Evolutionary conservation across 345 rosid species (phyloP).

Genomic region (Erodium maritimum): DNA sequence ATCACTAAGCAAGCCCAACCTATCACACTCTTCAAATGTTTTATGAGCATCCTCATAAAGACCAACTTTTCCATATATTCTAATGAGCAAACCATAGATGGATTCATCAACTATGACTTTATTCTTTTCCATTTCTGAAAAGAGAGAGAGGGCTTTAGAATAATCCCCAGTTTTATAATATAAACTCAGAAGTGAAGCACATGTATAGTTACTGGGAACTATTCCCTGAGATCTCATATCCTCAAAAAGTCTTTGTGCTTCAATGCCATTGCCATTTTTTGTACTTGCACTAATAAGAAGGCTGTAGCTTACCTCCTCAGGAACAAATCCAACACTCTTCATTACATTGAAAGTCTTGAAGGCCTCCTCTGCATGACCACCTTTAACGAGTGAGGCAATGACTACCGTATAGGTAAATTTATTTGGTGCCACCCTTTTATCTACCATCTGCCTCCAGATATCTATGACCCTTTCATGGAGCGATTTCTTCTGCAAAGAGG

Average conservation of each 20-base stretch:
- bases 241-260: conserved; percentile 47
- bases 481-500: conserved; percentile 82
- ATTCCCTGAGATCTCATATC: conserved; percentile 60
- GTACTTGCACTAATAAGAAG: conserved; percentile 47
- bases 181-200: conserved; percentile 81
- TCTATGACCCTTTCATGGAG: conserved; percentile 56
- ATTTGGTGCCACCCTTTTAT: conserved; percentile 41
- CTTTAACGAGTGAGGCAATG: conserved; percentile 59
- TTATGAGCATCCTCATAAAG: conserved; percentile 65
- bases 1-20: conserved; percentile 45
- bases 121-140: conserved; percentile 61
- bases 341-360: conserved; percentile 51
- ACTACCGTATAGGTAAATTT: conserved; percentile 66
- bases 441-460: conserved; percentile 59
- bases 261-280: conserved; percentile 44
- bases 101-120: conserved; percentile 70
- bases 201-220: conserved; percentile 75
- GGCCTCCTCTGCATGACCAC: conserved; percentile 44
- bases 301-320: conserved; percentile 77
- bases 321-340: conserved; percentile 50
- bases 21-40: conserved; percentile 53
- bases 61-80: conserved; percentile 86
- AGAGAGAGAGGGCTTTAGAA: conserved; percentile 75
- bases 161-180: conserved; percentile 66
- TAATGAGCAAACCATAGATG: conserved; percentile 73